phyloP scores from a whole-genome alignment of 306 rosid species.

The Heteromeles arbutifolia region DNA sequence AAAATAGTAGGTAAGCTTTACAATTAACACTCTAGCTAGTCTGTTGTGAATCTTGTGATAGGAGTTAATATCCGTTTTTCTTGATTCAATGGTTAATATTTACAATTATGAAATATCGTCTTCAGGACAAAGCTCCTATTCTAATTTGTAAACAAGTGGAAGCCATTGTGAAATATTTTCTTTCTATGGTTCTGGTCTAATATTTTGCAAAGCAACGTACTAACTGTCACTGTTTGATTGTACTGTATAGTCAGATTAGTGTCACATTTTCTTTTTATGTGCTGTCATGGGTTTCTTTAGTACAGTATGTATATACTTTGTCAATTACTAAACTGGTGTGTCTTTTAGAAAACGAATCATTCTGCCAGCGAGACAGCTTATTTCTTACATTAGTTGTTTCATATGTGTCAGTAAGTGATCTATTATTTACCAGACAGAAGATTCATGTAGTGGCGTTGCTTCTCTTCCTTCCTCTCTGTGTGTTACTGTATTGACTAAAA shows the following conservation, averaged over 20 bases:
- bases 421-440: neutral
- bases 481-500: neutral
- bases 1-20: neutral
- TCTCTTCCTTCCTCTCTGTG: neutral
- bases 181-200: neutral
- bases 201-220: neutral
- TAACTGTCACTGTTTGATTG: neutral
- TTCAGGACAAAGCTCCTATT: neutral
- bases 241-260: neutral
- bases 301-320: neutral
- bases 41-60: neutral
- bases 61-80: neutral
- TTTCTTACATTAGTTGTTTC: neutral
- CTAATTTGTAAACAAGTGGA: neutral
- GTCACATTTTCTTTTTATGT: neutral
- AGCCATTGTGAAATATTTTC: neutral
- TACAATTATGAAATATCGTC: neutral
- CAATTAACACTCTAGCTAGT: neutral
- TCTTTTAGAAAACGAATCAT: neutral
- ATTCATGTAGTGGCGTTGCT: neutral
- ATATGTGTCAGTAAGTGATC: neutral
- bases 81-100: neutral
- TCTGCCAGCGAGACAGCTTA: neutral
- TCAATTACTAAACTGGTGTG: neutral
- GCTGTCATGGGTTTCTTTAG: neutral